These are phyloP conservation scores for Colletotrichum sp. DNA, from an alignment of 2,329 filamentous ascomycete species.

Conservation along the genomic window DNA sequence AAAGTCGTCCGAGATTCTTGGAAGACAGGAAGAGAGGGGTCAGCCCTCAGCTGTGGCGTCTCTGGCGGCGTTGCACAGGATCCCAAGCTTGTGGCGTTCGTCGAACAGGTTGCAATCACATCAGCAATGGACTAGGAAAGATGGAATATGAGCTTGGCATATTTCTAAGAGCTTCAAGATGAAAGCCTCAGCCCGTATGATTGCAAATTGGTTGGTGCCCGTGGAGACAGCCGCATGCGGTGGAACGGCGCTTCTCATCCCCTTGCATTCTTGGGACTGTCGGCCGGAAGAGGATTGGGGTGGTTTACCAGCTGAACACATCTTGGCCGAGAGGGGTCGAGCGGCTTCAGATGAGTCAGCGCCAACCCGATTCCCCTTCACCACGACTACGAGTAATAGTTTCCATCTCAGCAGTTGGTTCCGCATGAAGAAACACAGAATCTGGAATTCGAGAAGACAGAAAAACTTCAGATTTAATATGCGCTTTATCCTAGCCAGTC, in stretches of 20 bases:
- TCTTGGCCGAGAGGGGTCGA: neutral
- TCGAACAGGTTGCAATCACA: neutral
- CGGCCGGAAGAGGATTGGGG: neutral
- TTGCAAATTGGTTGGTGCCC: neutral
- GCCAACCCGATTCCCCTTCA: neutral
- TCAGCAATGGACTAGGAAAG: neutral
- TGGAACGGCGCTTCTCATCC: neutral
- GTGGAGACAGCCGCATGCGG: neutral
- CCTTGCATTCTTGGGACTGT: neutral
- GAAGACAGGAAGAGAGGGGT: neutral
- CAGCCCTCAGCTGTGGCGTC: neutral
- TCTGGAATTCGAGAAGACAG: neutral
- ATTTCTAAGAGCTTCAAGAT: neutral
- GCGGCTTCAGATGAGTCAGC: neutral
- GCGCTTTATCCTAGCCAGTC: neutral
- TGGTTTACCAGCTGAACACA: neutral
- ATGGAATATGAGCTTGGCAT: neutral
- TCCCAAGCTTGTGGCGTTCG: neutral
- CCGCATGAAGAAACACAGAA: neutral
- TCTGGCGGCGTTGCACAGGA: neutral
- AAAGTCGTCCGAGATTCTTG: neutral
- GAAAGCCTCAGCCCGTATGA: fast-evolving
- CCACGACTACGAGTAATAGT: neutral
- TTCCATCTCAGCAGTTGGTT: neutral
- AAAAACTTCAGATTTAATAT: fast-evolving